Conservation (phyloP, 2,329 filamentous ascomycete genomes). For the Pseudogymnoascus sp. region DNA sequence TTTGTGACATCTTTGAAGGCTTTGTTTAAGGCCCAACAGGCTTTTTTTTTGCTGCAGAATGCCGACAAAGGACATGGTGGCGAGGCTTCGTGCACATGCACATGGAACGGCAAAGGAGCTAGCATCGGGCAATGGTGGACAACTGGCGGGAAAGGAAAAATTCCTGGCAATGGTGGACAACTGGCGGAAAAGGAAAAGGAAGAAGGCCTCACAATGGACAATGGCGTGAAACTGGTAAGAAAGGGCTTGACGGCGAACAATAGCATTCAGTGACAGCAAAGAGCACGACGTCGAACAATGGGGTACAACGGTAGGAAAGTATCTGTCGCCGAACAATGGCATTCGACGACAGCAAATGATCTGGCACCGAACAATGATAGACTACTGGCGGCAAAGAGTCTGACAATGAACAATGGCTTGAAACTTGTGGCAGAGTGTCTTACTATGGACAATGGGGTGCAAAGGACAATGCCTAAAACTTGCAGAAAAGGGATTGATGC, state of each 20-base stretch:
- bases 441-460: too few species aligned
- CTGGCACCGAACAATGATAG: background rate
- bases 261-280: background rate
- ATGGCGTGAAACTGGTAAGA: background rate
- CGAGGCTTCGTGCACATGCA: background rate
- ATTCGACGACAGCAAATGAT: background rate
- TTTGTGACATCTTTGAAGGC: background rate
- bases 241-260: background rate
- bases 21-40: background rate
- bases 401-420: background rate
- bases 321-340: background rate
- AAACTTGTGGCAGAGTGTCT: background rate
- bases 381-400: background rate
- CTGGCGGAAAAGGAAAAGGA: background rate
- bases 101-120: background rate
- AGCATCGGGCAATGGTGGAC: background rate
- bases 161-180: background rate
- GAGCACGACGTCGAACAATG: background rate
- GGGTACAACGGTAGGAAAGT: background rate
- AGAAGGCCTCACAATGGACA: background rate
- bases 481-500: too few species aligned
- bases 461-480: too few species aligned
- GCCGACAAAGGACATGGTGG: background rate
- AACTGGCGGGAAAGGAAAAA: background rate
- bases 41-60: background rate